phyloP scores from a whole-genome alignment of 2,329 filamentous ascomycete species.

The Talaromyces sp. region DNA sequence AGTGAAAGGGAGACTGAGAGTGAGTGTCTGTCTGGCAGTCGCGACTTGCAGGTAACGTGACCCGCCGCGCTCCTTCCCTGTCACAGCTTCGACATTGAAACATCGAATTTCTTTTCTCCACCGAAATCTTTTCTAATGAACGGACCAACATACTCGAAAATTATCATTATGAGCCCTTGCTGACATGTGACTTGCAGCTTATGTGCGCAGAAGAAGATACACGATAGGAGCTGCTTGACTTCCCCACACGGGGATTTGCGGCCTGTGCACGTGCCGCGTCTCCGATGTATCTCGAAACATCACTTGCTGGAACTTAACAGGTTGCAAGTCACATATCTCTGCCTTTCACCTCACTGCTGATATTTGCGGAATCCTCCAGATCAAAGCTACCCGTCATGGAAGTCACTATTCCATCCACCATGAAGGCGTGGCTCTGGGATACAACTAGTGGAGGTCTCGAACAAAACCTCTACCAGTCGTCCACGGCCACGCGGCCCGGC shows the following conservation, averaged over 20 bases:
- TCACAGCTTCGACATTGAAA: too few relatives aligned
- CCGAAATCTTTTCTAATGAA: too few relatives aligned
- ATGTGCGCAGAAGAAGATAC: too few relatives aligned
- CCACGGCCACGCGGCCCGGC: constrained; percentile 36
- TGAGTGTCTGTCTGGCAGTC: not conserved
- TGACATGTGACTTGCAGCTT: too few relatives aligned
- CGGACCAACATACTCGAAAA: too few relatives aligned
- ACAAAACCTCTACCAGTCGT: constrained; percentile 46
- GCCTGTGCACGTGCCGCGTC: not conserved
- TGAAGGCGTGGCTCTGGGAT: constrained; percentile 56
- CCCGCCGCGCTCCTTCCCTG: too few relatives aligned
- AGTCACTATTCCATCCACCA: constrained; percentile 29
- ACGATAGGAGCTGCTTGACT: not conserved
- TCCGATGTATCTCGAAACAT: not conserved
- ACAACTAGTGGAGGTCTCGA: constrained; percentile 44
- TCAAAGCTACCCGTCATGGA: not conserved
- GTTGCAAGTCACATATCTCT: not conserved
- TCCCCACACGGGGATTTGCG: not conserved
- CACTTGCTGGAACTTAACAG: too few relatives aligned
- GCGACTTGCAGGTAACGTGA: not conserved
- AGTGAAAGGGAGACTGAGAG: too few relatives aligned
- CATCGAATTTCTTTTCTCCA: too few relatives aligned
- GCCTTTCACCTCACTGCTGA: not conserved
- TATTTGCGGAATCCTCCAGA: not conserved
- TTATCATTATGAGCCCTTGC: too few relatives aligned